Evolutionary conservation across 192 early-diverging fungal genomes (phyloP), one percentile per base, ranked within the genome.

Genomic region (Entrophospora sp.): DNA sequence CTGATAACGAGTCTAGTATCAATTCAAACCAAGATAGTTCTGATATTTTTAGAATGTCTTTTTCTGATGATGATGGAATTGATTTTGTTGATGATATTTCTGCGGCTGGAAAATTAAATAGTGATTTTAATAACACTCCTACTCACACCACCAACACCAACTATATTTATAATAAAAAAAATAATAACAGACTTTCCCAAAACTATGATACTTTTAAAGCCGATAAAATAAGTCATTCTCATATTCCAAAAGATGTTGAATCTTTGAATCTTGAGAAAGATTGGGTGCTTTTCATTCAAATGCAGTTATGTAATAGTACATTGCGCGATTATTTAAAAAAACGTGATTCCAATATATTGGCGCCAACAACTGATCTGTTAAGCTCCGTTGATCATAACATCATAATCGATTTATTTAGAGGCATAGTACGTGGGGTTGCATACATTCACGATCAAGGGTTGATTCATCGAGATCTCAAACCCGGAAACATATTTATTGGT

Each of bases 261-360:
- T 14, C 25, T 14, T 10, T 52, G 27, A 5, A 40, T 30, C 13
- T 30, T 4, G 52, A 69, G 13, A 61, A 72, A 0, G 75, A 76
- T 16, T 78, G 74, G 55, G 85, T 79, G 0, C 66, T 92, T 28
- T 90, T 87, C 71, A 86, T 93, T 51, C 91, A 94, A 66, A 93
- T 98, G 96, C 93, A 98, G 68, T 78, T 98, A 30, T 98, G 95
- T 61, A 81, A 82, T 57, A 86, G 74, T 48, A 87, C 83, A 0
- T 71, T 91, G 22, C 79, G 80, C 31, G 87, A 91, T 71, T 91
- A 84, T 36, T 75, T 91, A 0, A 61, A 43, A 44, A 36, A n/a
- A 34, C n/a, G 59, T 28, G 59, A 61, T 32, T 1, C 38, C 0
- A 27, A 43, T 16, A 18, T 61, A n/a, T 61, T 61, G 14, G 25